These are phyloP conservation scores for Ramularia endophylla DNA, from an alignment of 2,329 filamentous ascomycete species.

Conservation along the genomic window DNA sequence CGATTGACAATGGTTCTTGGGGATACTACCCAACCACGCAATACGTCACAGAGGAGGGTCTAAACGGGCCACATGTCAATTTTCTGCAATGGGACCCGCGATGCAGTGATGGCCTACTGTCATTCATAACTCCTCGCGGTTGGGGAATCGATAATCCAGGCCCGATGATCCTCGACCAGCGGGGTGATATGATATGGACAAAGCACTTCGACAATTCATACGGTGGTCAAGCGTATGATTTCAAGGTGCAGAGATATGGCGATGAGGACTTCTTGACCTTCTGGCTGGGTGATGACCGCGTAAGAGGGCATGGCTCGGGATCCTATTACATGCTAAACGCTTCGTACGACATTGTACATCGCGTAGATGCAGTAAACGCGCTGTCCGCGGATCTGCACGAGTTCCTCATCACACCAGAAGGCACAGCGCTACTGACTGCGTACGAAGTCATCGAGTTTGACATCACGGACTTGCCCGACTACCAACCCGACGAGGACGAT, in stretches of 20 bases:
- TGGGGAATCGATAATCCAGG: slow-evolving; percentile 26
- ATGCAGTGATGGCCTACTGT: slow-evolving; percentile 25
- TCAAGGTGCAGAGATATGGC: slow-evolving; percentile 32
- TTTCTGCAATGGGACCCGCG: slow-evolving; percentile 23
- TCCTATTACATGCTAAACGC: slow-evolving; percentile 32
- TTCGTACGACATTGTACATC: slow-evolving; percentile 36
- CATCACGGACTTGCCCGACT: slow-evolving; percentile 19
- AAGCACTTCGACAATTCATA: slow-evolving; percentile 29
- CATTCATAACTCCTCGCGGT: slow-evolving; percentile 30
- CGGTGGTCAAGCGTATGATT: slow-evolving; percentile 31
- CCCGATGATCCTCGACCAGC: slow-evolving; percentile 29
- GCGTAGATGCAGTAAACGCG: slow-evolving; percentile 34
- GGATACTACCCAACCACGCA: slow-evolving; percentile 24
- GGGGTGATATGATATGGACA: slow-evolving; percentile 28
- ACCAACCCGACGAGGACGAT: slow-evolving; percentile 13
- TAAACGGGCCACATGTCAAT: slow-evolving; percentile 24
- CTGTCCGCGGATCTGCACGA: slow-evolving; percentile 39
- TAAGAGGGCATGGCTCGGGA: slow-evolving; percentile 31
- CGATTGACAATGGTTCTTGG: slow-evolving; percentile 25
- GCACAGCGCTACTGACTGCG: slow-evolving; percentile 39
- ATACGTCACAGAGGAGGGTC: slow-evolving; percentile 20
- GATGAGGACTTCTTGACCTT: slow-evolving; percentile 35
- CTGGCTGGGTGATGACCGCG: slow-evolving; percentile 34
- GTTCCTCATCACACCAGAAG: slow-evolving; percentile 38
- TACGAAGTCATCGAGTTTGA: slow-evolving; percentile 31